A percentile compares a stretch with the other conserved stretches of the same genome.
phyloP scores from a whole-genome alignment of 768 basidiomycete genomes.

The Grammothele lineata region DNA sequence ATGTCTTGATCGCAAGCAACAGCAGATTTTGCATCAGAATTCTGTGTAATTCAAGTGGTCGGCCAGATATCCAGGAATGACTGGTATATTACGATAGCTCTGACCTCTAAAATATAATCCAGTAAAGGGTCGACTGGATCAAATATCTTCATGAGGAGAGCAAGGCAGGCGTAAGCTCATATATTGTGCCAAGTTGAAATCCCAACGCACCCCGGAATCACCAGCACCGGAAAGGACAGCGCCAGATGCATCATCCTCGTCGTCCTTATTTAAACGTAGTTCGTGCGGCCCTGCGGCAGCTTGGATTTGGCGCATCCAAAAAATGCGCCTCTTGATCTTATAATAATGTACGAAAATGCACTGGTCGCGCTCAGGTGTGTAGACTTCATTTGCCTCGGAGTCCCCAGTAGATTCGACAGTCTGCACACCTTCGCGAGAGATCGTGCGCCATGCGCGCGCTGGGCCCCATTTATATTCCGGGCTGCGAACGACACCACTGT shows the following conservation, averaged over 20 bases:
- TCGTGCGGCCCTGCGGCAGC: constrained; percentile 4
- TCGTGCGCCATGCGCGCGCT: no score
- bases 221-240: no score
- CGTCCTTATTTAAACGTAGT: not conserved
- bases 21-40: constrained; percentile 9
- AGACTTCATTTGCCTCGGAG: no score
- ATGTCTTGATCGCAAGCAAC: constrained; percentile 12
- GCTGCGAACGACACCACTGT: not conserved
- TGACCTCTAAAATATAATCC: constrained; percentile 14
- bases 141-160: no score
- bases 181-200: no score
- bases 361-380: not conserved
- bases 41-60: not conserved
- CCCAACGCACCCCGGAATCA: no score
- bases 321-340: constrained; percentile 4
- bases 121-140: constrained; percentile 13
- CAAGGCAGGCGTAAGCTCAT: no score
- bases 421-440: no score
- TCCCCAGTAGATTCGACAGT: no score
- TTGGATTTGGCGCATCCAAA: not conserved
- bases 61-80: no score
- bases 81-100: no score
- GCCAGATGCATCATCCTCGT: no score
- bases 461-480: not conserved
- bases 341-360: constrained; percentile 9